A percentile compares a stretch with the other conserved stretches of the same genome.
Evolutionary conservation across 305 asterid species (phyloP).

Genomic region (Salvia sclarea): DNA sequence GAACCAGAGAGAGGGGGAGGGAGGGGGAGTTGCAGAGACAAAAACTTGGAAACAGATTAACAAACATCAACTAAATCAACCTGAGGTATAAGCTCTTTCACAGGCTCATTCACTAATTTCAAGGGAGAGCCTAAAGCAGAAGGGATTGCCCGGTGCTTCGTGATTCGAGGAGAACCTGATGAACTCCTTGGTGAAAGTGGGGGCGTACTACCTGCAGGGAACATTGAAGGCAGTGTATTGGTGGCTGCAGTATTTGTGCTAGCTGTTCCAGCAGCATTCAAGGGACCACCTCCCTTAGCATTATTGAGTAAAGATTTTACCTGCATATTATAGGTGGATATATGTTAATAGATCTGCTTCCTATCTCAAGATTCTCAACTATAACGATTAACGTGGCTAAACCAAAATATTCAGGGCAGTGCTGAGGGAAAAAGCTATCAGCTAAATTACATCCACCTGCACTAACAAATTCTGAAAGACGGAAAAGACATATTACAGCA

Average conservation of each 20-base stretch:
- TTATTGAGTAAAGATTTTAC: conserved; percentile 81
- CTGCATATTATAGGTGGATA: conserved; percentile 43
- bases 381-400: conserved; percentile 16
- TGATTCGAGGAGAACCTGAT: conserved; percentile 87
- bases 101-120: conserved; percentile 79
- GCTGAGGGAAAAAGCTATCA: conserved; percentile 18
- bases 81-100: conserved; percentile 96
- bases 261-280: conserved; percentile 63
- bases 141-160: conserved; percentile 83
- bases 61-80: conserved; percentile 42
- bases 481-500: not conserved
- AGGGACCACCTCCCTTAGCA: conserved; percentile 76
- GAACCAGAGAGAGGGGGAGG: not conserved
- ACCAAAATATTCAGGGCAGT: conserved; percentile 9
- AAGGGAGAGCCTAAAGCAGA: conserved; percentile 84
- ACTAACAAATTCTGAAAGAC: conserved; percentile 14
- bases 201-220: conserved; percentile 97
- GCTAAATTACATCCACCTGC: conserved; percentile 11
- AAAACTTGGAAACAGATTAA: conserved; percentile 10
- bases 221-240: conserved; percentile 91
- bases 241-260: conserved; percentile 63
- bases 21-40: conserved; percentile 21
- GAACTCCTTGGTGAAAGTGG: conserved; percentile 99
- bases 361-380: conserved; percentile 31
- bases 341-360: conserved; percentile 18